phyloP scores from a whole-genome alignment of 1,139 yeast genomes.

The Scheffersomyces titani region DNA sequence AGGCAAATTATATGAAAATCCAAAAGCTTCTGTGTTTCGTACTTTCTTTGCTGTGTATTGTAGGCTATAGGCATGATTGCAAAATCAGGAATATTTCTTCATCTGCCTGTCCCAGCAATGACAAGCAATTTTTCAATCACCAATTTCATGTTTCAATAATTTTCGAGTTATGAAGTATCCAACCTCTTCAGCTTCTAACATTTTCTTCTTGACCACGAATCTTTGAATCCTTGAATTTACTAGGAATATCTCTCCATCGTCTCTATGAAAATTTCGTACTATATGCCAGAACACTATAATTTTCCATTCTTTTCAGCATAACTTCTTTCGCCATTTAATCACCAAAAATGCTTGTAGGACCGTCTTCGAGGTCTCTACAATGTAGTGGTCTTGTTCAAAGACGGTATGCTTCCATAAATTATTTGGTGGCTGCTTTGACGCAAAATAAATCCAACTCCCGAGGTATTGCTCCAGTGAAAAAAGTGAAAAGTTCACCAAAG shows the following conservation, averaged over 20 bases:
- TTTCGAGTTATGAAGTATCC: background rate
- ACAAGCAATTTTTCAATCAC: background rate
- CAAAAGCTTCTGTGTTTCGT: too few species aligned
- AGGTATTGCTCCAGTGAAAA: background rate
- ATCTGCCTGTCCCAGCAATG: background rate
- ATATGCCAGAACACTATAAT: background rate
- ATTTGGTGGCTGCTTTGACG: slow-evolving; percentile 11
- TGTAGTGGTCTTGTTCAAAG: slow-evolving; percentile 7
- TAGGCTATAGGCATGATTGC: too few species aligned
- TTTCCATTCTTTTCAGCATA: background rate
- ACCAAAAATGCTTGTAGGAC: background rate
- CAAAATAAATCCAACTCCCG: background rate
- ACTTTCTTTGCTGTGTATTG: too few species aligned
- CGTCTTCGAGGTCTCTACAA: background rate
- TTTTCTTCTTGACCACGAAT: background rate
- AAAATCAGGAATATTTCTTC: too few species aligned
- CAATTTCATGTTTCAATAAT: too few species aligned
- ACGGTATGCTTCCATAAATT: slow-evolving; percentile 12
- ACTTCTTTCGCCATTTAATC: background rate
- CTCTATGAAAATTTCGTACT: background rate
- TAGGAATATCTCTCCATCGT: background rate
- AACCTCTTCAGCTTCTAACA: background rate
- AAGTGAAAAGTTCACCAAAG: slow-evolving; percentile 1
- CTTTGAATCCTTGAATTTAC: background rate
- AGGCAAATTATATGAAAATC: too few species aligned